Conservation (phyloP, 257 asterid species). For the Fraxinus anomala region DNA sequence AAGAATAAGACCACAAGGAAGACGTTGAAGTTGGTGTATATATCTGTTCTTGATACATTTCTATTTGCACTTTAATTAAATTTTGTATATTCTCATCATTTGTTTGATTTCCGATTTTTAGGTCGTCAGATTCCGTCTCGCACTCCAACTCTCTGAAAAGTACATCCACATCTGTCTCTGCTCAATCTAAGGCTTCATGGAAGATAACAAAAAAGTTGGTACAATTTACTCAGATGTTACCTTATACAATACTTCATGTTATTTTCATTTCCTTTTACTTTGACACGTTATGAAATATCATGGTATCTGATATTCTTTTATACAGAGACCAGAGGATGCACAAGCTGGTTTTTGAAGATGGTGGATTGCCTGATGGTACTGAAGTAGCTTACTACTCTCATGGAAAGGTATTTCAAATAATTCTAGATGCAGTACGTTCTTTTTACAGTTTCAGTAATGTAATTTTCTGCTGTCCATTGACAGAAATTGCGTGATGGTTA, state of each 20-base stretch:
- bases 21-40: constrained; percentile 59
- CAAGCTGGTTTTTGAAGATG: constrained; percentile 82
- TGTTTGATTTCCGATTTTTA: constrained; percentile 40
- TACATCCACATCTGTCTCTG: constrained; percentile 47
- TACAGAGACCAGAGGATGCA: constrained; percentile 93
- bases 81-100: background rate
- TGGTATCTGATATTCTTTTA: constrained; percentile 23
- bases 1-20: constrained; percentile 44
- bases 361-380: constrained; percentile 92
- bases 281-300: constrained; percentile 17
- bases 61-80: constrained; percentile 21
- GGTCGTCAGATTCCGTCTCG: constrained; percentile 40
- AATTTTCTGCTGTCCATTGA: constrained; percentile 27
- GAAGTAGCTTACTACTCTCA: constrained; percentile 89
- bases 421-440: constrained; percentile 1
- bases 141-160: constrained; percentile 45
- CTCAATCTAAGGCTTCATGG: constrained; percentile 52
- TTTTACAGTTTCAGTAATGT: constrained; percentile 23
- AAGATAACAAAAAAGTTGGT: constrained; percentile 91
- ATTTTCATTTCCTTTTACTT: constrained; percentile 16
- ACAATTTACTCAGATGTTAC: constrained; percentile 20
- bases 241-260: background rate
- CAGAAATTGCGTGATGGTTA: constrained; percentile 91
- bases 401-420: constrained; percentile 70
- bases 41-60: constrained; percentile 23